A percentile compares a stretch with the other conserved stretches of the same genome.
Conservation (phyloP, 208 protist species). For the Trypanosoma congolense region DNA sequence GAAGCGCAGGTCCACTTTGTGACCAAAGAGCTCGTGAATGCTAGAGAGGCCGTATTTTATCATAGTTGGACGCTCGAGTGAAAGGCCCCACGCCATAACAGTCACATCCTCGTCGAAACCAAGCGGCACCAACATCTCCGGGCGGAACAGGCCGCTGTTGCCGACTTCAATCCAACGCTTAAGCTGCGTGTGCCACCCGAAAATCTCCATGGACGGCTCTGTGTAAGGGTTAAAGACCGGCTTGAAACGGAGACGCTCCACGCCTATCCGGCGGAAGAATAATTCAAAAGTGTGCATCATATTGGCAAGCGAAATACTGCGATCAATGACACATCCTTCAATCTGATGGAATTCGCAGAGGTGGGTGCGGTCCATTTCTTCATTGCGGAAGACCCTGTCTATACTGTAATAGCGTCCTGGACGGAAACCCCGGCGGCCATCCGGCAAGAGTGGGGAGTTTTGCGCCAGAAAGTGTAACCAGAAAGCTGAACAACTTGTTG, state of each 20-base stretch:
- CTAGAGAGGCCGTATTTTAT: conserved; percentile 98
- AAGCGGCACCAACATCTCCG: conserved; percentile 99
- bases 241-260: conserved; percentile 98
- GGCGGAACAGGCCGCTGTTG: conserved; percentile 98
- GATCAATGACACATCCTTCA: conserved; percentile 98
- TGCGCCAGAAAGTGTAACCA: conserved; percentile 95
- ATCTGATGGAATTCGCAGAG: conserved; percentile 99
- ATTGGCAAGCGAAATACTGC: conserved; percentile 95
- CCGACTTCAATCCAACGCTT: conserved; percentile 98
- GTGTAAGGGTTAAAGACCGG: conserved; percentile 99
- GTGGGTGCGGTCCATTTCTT: conserved; percentile 99
- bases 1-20: conserved; percentile 85
- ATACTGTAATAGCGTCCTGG: conserved; percentile 99
- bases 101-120: conserved; percentile 95
- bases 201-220: conserved; percentile 99
- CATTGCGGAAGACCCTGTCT: conserved; percentile 99
- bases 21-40: conserved; percentile 99
- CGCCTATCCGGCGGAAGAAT: conserved; percentile 97
- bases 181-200: conserved; percentile 94
- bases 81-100: conserved; percentile 99
- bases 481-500: conserved; percentile 97
- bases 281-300: conserved; percentile 97
- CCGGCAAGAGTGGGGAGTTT: conserved; percentile 30
- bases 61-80: conserved; percentile 99
- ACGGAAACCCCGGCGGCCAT: conserved; percentile 84